These are phyloP conservation scores for Vitis rupestris DNA, from an alignment of 164 flowering plant species.

Conservation along the genomic window DNA sequence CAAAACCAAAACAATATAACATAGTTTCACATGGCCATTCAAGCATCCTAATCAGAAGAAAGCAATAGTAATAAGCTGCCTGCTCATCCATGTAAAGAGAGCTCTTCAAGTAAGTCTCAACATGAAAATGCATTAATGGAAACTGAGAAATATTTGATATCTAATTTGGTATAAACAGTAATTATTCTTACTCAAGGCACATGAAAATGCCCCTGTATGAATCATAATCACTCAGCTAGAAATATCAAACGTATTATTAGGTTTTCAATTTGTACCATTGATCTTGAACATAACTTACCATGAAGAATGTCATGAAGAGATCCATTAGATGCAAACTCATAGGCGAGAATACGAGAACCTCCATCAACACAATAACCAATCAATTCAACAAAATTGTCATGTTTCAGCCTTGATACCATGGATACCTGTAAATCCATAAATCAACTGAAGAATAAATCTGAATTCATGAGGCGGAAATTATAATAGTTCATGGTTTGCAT, in stretches of 20 bases:
- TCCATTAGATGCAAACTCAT: conserved; percentile 89
- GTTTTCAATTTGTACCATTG: not conserved
- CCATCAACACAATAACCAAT: conserved; percentile 86
- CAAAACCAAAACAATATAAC: not conserved
- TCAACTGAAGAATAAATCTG: conserved; percentile 1
- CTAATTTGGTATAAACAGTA: not conserved
- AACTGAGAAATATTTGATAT: not conserved
- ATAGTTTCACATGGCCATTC: not conserved
- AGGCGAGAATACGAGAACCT: conserved; percentile 67
- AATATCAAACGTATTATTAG: not conserved
- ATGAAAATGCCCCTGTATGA: not conserved
- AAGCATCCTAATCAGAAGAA: not conserved
- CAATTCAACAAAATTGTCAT: conserved; percentile 74
- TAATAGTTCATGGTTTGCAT: not conserved
- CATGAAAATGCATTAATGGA: not conserved
- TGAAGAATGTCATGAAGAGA: conserved; percentile 91
- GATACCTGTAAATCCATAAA: conserved; percentile 55
- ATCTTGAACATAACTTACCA: conserved; percentile 39
- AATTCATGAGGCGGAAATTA: not conserved
- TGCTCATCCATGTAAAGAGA: not conserved
- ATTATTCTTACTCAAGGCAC: not conserved
- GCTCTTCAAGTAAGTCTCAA: not conserved
- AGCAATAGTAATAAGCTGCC: too few species aligned
- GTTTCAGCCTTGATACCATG: conserved; percentile 81
- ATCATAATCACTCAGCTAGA: not conserved